Base-by-base conservation (phyloP, 2,329 filamentous ascomycete genomes). In the Nigrospora sphaerica region DNA sequence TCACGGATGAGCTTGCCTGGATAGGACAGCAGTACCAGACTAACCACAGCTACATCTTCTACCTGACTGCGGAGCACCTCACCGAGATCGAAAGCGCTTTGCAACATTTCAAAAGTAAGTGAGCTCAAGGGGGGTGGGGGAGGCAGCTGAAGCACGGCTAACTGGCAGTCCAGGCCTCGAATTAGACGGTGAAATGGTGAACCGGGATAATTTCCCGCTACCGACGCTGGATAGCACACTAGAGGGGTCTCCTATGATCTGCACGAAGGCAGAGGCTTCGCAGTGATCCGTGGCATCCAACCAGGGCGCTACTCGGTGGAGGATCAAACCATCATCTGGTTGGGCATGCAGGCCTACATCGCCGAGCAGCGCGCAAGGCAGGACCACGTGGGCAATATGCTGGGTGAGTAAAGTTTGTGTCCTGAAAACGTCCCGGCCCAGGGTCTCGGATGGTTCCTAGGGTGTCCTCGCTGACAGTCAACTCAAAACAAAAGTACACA, bases 261-360 rank as follows among this genome's bases (percentile, higher is more conserved):
- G 2, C 73, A 86, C 60, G 58, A 70, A 35, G 81, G 82, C 39
- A 74, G 70, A 42, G 84, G 84, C 0, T 84, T 88, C 57, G 75
- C 73, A 39, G 73, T 86, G 13, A 64, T 88, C 38, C 79, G 83
- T 10, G 84, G 84, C 10, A 64, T 88, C n/a, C 65, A 80, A 39
- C 73, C 80, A 11, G 62, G 69, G 2, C 69, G 73, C 37, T 80
- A 81, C 59, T 69, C 71, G 0, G 72, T 78, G 37, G 81, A 83
- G 56, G 81, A 86, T 50, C 71, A 82, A 51, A 74, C 80, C 12
- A 71, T 82, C 40, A 71, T 85, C 43, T 83, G 83, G 59, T 72
- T 85, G 33, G 84, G 83, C 33, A 68, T 88, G 12, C 78, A 84
- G 49, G 73, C 74, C 9, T 78, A 86, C 58, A 73, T 88, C 52